Base-by-base conservation (phyloP, 2,329 filamentous ascomycete genomes). In the Cyphellophora attinorum region DNA sequence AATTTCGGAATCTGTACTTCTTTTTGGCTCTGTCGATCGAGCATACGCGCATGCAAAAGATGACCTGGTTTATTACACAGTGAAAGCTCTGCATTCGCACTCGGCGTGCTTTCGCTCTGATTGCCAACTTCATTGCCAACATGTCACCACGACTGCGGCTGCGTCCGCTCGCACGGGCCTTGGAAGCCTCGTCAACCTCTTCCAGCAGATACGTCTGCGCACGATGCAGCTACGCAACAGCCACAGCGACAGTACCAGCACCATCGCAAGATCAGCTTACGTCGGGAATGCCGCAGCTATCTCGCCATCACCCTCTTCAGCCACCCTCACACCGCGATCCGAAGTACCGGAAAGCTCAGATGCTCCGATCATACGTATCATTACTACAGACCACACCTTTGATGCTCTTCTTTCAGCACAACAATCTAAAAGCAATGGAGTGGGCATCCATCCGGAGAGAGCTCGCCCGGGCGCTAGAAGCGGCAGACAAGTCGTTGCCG, bases 331-430 rank as follows among this genome's bases (percentile, higher is more conserved):
- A 93, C 56, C 84, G 89, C 55, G 81, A 79, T 13, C 75, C 88
- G 30, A 82, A 93, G 55, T 81, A 81, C 52, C 81, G 89, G 57
- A 94, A 96, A 64, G 81, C 86, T 11, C 91, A 98, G 61, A 71
- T 96, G 13, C 74, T 81, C 47, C 78, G 88, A 38, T 77, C 82
- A 50, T 95, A 95, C 62, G 85, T 88, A 33, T 91, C 88, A 30
- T 68, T 94, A 41, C 75, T 95, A 39, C 84, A 84, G 40, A 85
- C 85, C 14, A 81, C 84, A 8, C 86, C 88, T 27, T 61, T 95
- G 41, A 79, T 93, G 48, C 72, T 95, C 39, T 71, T 95, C 51
- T 93, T 95, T 68, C 79, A 84, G 55, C 79, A 84, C 65, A 82
- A 81, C 62, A 84, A 83, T 51, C 64, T 85, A 39, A 76, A 74